Percentiles rank a stretch among this genome's conserved stretches.
Evolutionary conservation across 1,284 basidiomycete genomes (phyloP).

Genomic region (Pisolithus thermaeus): DNA sequence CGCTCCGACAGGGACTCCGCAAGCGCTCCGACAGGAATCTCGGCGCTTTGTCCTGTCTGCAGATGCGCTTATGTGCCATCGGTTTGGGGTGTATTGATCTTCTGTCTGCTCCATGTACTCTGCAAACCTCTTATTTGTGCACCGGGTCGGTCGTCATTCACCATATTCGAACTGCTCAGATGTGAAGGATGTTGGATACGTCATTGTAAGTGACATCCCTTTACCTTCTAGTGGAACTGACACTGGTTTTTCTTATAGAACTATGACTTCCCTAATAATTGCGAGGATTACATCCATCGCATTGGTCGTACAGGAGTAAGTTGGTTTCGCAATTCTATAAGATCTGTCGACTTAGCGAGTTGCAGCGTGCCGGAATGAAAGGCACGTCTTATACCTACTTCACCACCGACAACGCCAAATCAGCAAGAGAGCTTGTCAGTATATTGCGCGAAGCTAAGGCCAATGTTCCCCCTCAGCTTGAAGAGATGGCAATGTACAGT

Average conservation of each 20-base stretch:
- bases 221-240: conserved; percentile 8
- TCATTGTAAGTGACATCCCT: conserved; percentile 59
- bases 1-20: conserved; percentile 17
- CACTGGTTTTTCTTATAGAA: conserved; percentile 48
- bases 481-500: conserved; percentile 89
- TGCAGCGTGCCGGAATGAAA: conserved; percentile 80
- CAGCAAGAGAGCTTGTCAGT: conserved; percentile 84
- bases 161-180: conserved; percentile 48
- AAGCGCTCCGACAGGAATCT: conserved; percentile 27
- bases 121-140: conserved; percentile 32
- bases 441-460: conserved; percentile 93
- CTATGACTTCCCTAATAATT: conserved; percentile 97
- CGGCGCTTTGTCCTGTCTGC: conserved; percentile 30
- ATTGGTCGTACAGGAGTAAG: conserved; percentile 85
- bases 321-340: conserved; percentile 3
- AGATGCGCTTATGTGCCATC: conserved; percentile 52
- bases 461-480: conserved; percentile 81
- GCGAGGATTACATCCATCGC: conserved; percentile 91
- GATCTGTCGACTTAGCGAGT: conserved; percentile 6
- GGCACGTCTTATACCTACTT: conserved; percentile 96
- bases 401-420: conserved; percentile 91
- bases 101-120: conserved; percentile 36
- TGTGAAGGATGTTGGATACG: conserved; percentile 93
- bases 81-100: conserved; percentile 50
- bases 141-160: conserved; percentile 31